These are phyloP conservation scores for Naematelia aurantialba DNA, from an alignment of 768 basidiomycete genomes.

Conservation along the genomic window DNA sequence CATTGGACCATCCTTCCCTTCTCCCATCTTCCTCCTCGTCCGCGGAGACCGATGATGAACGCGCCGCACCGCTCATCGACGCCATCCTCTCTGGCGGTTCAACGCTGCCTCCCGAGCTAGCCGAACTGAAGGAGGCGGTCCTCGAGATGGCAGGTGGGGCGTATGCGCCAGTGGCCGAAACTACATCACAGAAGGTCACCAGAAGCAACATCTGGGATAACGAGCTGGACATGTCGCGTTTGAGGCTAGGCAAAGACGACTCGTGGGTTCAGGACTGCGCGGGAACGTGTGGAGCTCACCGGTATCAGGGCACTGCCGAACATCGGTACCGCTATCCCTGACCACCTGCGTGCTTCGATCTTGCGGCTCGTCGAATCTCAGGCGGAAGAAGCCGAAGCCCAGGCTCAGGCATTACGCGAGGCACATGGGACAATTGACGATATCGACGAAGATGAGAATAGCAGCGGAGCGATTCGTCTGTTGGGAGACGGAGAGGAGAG, in stretches of 20 bases:
- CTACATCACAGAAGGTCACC: conserved; percentile 7
- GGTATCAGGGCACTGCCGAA: conserved; percentile 6
- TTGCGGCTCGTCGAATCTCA: conserved; percentile 69
- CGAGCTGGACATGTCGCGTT: conserved; percentile 63
- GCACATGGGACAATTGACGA: conserved; percentile 25
- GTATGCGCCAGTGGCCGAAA: background rate
- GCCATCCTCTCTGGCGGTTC: conserved; percentile 56
- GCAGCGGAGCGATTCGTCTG: background rate
- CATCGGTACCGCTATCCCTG: conserved; percentile 51
- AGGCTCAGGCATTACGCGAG: conserved; percentile 44
- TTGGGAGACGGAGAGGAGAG: conserved; percentile 8
- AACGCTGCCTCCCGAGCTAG: conserved; percentile 63
- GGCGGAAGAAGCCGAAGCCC: conserved; percentile 60
- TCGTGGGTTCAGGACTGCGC: background rate
- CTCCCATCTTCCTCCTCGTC: conserved; percentile 23
- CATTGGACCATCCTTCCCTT: conserved; percentile 39
- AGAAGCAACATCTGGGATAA: conserved; percentile 73
- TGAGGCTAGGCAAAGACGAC: conserved; percentile 63
- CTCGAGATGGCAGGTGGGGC: conserved; percentile 9
- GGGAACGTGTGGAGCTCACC: background rate
- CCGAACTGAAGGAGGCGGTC: conserved; percentile 57
- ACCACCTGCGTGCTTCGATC: conserved; percentile 80
- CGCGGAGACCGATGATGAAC: conserved; percentile 16
- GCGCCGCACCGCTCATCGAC: conserved; percentile 38
- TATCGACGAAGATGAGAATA: conserved; percentile 14